Evolutionary conservation across 202 grass and related monocot genomes (phyloP), one percentile per base, ranked within the genome.

Genomic region (Thinopyrum obtusiflorum): DNA sequence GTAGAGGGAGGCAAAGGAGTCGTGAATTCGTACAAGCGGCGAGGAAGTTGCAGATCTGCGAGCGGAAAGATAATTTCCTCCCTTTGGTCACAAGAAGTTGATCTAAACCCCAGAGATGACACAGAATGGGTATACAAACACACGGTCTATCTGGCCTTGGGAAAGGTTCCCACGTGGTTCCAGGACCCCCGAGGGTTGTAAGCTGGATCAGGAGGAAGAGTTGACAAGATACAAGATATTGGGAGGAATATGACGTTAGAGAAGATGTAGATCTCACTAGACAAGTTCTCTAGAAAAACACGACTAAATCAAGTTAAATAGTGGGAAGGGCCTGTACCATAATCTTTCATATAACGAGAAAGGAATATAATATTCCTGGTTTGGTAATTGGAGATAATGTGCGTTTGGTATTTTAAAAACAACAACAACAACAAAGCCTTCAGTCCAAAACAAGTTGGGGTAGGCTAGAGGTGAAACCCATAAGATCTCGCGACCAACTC

Each of bases 261-360:
- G 74, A 60, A 78, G 55, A 39, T 24, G 1, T 55, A 77, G 9
- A 33, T 77, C 28, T 57, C 18, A 21, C 13, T 36, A 78, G 33
- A 40, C 32, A 62, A 78, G 55, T 78, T 79, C 2, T 42, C 53
- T 61, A 28, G 24, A 68, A 61, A 85, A 85, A 44, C 39, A 57
- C 1, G 9, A 42, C 4, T 17, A 78, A 79, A 85, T 33, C 18
- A 84, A 71, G 8, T 73, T 29, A 79, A 70, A 46, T 71, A 32
- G 65, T 21, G 12, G 24, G 17, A 77, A 49, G 20, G 55, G 39
- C 20, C 14, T 79, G 18, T 62, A 86, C 3, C n/a, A 73, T 55
- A 64, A 42, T 25, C 77, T 88, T 79, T 57, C 70, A 27, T 73
- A 49, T 76, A 26, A 67, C 27, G 77, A 85, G 27, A 65, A 67